Percentiles rank a stretch among this genome's conserved stretches.
Evolutionary conservation across 257 asterid species (phyloP).

Genomic region (Gentiana macrophylla): DNA sequence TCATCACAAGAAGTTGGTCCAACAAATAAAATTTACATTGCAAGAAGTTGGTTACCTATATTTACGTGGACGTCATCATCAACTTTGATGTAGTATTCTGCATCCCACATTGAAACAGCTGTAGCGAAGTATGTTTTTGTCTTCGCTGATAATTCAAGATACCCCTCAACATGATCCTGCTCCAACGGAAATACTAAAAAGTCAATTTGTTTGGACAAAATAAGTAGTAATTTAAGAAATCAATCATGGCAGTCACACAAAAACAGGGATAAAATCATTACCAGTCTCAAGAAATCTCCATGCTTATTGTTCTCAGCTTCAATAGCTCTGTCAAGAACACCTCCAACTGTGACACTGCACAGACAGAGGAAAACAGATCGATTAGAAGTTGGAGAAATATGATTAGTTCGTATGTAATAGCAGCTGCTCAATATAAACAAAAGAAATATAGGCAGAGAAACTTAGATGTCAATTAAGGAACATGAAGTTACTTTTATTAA

Average conservation of each 20-base stretch:
- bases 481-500: no score
- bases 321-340: conserved; percentile 74
- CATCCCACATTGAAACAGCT: conserved; percentile 76
- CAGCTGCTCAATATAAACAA: no score
- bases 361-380: conserved; percentile 3
- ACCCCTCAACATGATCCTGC: conserved; percentile 91
- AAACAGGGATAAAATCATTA: conserved; percentile 11
- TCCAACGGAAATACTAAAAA: not conserved
- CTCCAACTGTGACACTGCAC: conserved; percentile 74
- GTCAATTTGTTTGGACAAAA: not conserved
- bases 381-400: no score
- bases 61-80: conserved; percentile 95
- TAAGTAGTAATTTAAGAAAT: not conserved
- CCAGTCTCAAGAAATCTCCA: conserved; percentile 92
- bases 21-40: not conserved
- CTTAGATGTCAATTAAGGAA: no score
- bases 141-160: conserved; percentile 88
- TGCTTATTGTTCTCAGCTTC: conserved; percentile 85
- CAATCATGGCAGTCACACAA: no score
- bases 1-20: not conserved
- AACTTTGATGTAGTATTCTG: conserved; percentile 86
- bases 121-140: conserved; percentile 73
- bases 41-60: conserved; percentile 39
- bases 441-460: no score
- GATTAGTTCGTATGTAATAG: no score